A percentile compares a stretch with the other conserved stretches of the same genome.
Conservation (phyloP, 1,284 basidiomycete species). For the Marasmius oreades region DNA sequence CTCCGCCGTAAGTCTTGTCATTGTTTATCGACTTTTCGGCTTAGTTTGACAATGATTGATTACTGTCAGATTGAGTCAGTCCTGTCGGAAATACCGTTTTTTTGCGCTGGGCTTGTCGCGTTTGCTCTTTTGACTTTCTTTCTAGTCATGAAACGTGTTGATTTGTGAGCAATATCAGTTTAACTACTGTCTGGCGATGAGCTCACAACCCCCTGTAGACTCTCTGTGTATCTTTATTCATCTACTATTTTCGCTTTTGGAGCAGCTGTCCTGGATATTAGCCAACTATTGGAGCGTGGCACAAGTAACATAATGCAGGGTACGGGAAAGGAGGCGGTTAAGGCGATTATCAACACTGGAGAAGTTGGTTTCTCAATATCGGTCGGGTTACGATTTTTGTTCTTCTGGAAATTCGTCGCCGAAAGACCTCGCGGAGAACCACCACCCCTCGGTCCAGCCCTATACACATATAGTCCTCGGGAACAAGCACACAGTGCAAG, state of each 20-base stretch:
- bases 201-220: slow-evolving; percentile 29
- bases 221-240: slow-evolving; percentile 49
- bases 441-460: slow-evolving; percentile 14
- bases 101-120: slow-evolving; percentile 61
- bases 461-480: slow-evolving; percentile 11
- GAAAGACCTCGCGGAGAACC: slow-evolving; percentile 48
- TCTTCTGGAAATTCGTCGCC: slow-evolving; percentile 64
- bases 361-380: slow-evolving; percentile 60
- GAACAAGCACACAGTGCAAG: slow-evolving; percentile 45
- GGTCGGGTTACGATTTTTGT: slow-evolving; percentile 56
- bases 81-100: slow-evolving; percentile 64
- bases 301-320: slow-evolving; percentile 22
- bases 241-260: slow-evolving; percentile 58
- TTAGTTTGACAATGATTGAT: not conserved
- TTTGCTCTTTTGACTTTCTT: slow-evolving; percentile 65
- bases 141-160: slow-evolving; percentile 52
- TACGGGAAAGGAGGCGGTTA: slow-evolving; percentile 25
- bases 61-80: slow-evolving; percentile 49
- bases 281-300: slow-evolving; percentile 47
- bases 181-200: not conserved
- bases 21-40: too few species aligned
- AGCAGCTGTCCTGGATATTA: slow-evolving; percentile 64
- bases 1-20: slow-evolving; percentile 26
- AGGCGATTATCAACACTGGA: slow-evolving; percentile 45
- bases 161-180: slow-evolving; percentile 42